These are phyloP conservation scores for Botrytis pseudocinerea DNA, from an alignment of 2,329 filamentous ascomycete genomes.

Conservation along the genomic window DNA sequence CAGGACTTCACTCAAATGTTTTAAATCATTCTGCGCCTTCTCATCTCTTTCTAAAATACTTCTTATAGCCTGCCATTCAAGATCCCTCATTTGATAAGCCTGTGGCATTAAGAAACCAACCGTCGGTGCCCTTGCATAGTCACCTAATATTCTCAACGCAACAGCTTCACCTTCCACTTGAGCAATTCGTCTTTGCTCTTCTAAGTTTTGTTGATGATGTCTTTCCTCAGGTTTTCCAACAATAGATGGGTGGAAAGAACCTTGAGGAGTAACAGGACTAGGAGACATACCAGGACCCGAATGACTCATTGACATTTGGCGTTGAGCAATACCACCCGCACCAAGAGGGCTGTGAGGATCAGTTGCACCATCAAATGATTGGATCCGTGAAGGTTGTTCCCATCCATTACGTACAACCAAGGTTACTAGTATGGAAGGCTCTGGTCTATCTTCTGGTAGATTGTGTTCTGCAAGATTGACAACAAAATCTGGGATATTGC, in stretches of 20 bases:
- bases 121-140: constrained; percentile 61
- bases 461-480: constrained; percentile 83
- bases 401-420: constrained; percentile 75
- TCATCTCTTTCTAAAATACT: constrained; percentile 43
- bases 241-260: constrained; percentile 31
- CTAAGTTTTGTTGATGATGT: constrained; percentile 42
- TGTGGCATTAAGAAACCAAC: constrained; percentile 70
- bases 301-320: constrained; percentile 52
- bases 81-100: constrained; percentile 65
- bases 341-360: constrained; percentile 40
- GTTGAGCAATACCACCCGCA: constrained; percentile 43
- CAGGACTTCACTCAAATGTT: constrained; percentile 55
- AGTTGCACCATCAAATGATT: constrained; percentile 30
- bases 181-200: constrained; percentile 44
- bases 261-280: constrained; percentile 45
- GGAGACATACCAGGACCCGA: constrained; percentile 55
- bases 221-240: constrained; percentile 28
- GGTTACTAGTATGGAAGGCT: constrained; percentile 78
- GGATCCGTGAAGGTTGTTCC: constrained; percentile 19
- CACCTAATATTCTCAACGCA: constrained; percentile 64
- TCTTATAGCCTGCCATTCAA: constrained; percentile 73
- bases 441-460: constrained; percentile 68
- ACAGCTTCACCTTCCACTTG: constrained; percentile 55
- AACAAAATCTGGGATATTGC: constrained; percentile 79
- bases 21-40: constrained; percentile 43